Base-by-base conservation (phyloP, 345 rosid species). In the Salix arbutifolia region DNA sequence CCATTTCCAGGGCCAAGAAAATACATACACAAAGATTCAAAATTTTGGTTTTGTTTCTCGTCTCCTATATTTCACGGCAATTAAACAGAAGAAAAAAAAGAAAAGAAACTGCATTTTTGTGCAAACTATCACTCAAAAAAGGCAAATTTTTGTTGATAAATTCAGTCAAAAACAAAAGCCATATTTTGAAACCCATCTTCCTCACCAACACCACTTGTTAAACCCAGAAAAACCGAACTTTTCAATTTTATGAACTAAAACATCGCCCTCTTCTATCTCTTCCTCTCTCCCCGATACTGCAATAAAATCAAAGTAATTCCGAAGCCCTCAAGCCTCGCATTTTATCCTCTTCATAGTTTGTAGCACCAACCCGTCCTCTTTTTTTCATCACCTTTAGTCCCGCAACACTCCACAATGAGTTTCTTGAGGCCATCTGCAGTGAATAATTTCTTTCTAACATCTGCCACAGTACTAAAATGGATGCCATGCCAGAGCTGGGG, bases 401-500 rank as follows among this genome's bases (percentile, higher is more conserved):
- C 18, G 52, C 52, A 12, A 46, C 52, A 3, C 52, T 46, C 14
- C 48, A 31, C 56, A 40, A 87, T 87, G 89, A 87, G 84, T 77
- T 84, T 77, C 78, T 35, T 81, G 78, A 77, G 83, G 77, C 82
- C 89, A 7, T 81, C 81, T 25, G 82, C 81, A 40, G n/a, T 79
- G 44, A 56, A 69, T 31, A 81, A 77, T 42, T 62, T 74, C 33
- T 44, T 83, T 21, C 30, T 67, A 37, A 74, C 74, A 4, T 62
- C 11, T 62, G 19, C 77, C 53, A 84, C 81, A 14, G 52, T 1
- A 0, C 44, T 68, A 5, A 70, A 40, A 75, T 84, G 89, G 90
- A 77, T 85, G 85, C 90, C 84, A 11, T 81, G 86, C 78, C 88
- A 85, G 79, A 87, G 77, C 73, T 80, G 78, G 82, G 86, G 80